These are phyloP conservation scores for Aspergillus fructus DNA, from an alignment of 2,329 filamentous ascomycete species.

Conservation along the genomic window DNA sequence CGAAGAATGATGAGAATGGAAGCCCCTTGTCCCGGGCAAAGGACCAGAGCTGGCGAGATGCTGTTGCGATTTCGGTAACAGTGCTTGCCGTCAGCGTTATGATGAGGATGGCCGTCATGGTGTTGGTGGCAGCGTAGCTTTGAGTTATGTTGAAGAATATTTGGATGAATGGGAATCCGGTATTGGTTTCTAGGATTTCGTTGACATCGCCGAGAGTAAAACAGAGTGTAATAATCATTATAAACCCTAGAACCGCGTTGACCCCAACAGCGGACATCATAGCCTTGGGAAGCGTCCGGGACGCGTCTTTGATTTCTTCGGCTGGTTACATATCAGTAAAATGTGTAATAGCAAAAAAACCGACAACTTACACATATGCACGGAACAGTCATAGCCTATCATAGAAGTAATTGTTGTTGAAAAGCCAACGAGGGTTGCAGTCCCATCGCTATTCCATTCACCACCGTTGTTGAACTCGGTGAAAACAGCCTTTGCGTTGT, in stretches of 20 bases:
- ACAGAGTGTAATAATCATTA: slow-evolving; percentile 57
- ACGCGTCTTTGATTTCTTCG: slow-evolving; percentile 48
- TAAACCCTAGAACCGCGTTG: slow-evolving; percentile 55
- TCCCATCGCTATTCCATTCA: slow-evolving; percentile 38
- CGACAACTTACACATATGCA: slow-evolving; percentile 46
- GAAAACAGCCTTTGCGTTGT: slow-evolving; percentile 39
- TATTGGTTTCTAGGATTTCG: slow-evolving; percentile 44
- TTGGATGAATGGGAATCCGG: slow-evolving; percentile 60
- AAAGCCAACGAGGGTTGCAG: slow-evolving; percentile 43
- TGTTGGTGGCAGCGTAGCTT: slow-evolving; percentile 49
- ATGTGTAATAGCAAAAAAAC: neutral
- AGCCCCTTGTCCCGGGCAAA: slow-evolving; percentile 48
- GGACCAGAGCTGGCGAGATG: slow-evolving; percentile 58
- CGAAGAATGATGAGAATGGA: slow-evolving; percentile 40
- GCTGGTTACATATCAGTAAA: slow-evolving; percentile 24
- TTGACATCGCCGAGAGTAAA: slow-evolving; percentile 55
- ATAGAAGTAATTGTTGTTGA: slow-evolving; percentile 42
- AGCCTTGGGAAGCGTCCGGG: slow-evolving; percentile 51
- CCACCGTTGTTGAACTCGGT: slow-evolving; percentile 43
- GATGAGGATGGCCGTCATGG: slow-evolving; percentile 53
- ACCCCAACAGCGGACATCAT: slow-evolving; percentile 51
- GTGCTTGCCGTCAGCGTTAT: slow-evolving; percentile 51
- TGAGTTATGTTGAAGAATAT: slow-evolving; percentile 55
- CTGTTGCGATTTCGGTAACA: slow-evolving; percentile 57
- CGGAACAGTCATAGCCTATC: slow-evolving; percentile 44